Base-by-base conservation (phyloP, 2,329 filamentous ascomycete species). In the Neocatenulostroma microsporum region DNA sequence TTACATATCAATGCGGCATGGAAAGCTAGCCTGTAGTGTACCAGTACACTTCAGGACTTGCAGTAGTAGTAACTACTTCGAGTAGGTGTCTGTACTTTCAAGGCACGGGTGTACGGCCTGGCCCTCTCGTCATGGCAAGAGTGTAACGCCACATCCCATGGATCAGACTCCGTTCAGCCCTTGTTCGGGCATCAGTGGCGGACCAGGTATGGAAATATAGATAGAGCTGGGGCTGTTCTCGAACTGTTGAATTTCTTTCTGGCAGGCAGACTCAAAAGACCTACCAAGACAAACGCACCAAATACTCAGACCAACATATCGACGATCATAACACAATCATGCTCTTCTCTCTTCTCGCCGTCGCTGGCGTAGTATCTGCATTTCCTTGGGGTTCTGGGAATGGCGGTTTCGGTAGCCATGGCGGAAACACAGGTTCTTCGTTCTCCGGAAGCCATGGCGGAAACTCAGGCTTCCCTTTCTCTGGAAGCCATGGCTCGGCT, bases 101-200 rank as follows among this genome's bases (percentile, higher is more conserved):
- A n/a, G n/a, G n/a, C n/a, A 30, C 28, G 28, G 28, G 28, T 30
- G 14, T 14, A 30, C 28, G 28, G 28, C 28, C 28, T 30, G 28
- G 5, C 28, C 28, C 5, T 13, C 28, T 30, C 28, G 28, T 30
- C 28, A 30, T 30, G 13, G 28, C 4, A 10, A 25, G 12, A 30
- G 28, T 12, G 5, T 30, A 18, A 12, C 28, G 28, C 28, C 28
- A 30, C 28, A 15, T n/a, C n/a, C n/a, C n/a, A n/a, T n/a, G n/a
- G n/a, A n/a, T n/a, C n/a, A n/a, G n/a, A n/a, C n/a, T n/a, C n/a
- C n/a, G n/a, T n/a, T n/a, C n/a, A n/a, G n/a, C n/a, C n/a, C n/a
- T n/a, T n/a, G n/a, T n/a, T n/a, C n/a, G n/a, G n/a, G n/a, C n/a
- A n/a, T n/a, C n/a, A n/a, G n/a, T n/a, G n/a, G n/a, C n/a, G n/a